Conservation (phyloP, 495 filamentous ascomycete genomes). For the Aspergillus homomorphus region DNA sequence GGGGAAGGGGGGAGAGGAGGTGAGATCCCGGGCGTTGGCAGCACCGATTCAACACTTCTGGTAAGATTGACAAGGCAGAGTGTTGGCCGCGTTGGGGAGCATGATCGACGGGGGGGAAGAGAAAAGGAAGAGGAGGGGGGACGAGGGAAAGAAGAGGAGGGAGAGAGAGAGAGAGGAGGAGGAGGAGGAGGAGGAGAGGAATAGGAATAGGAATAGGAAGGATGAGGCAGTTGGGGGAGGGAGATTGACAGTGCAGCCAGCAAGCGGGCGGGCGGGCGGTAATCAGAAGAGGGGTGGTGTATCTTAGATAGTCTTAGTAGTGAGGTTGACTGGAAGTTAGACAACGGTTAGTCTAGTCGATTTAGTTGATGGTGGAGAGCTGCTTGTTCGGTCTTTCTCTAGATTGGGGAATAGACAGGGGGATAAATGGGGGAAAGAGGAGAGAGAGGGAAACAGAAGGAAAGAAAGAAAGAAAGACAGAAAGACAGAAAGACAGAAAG, state of each 20-base stretch:
- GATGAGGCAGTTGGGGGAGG: not conserved
- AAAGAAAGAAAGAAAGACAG: not conserved
- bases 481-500: conserved; percentile 4
- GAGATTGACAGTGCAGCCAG: conserved; percentile 5
- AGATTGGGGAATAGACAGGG: conserved; percentile 20
- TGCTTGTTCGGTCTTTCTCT: conserved; percentile 8
- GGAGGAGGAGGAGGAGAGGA: conserved; percentile 11
- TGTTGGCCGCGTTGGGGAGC: conserved; percentile 17
- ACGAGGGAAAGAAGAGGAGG: conserved; percentile 8
- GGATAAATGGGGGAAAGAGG: conserved; percentile 12
- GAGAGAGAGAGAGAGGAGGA: conserved; percentile 19
- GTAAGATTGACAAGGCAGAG: conserved; percentile 22
- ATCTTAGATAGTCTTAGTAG: not conserved
- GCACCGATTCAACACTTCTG: conserved; percentile 23
- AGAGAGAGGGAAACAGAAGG: conserved; percentile 10
- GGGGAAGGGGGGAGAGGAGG: not conserved
- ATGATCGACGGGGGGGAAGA: conserved; percentile 21
- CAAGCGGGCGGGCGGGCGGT: conserved; percentile 8
- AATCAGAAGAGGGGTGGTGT: conserved; percentile 4
- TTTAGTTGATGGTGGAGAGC: not conserved
- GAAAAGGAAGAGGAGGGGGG: conserved; percentile 11
- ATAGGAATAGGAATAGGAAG: not conserved
- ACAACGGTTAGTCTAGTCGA: not conserved
- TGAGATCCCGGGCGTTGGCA: not conserved
- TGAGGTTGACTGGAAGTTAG: not conserved